Base-by-base conservation (phyloP, 2,329 filamentous ascomycete species). In the Fusarium sp. region DNA sequence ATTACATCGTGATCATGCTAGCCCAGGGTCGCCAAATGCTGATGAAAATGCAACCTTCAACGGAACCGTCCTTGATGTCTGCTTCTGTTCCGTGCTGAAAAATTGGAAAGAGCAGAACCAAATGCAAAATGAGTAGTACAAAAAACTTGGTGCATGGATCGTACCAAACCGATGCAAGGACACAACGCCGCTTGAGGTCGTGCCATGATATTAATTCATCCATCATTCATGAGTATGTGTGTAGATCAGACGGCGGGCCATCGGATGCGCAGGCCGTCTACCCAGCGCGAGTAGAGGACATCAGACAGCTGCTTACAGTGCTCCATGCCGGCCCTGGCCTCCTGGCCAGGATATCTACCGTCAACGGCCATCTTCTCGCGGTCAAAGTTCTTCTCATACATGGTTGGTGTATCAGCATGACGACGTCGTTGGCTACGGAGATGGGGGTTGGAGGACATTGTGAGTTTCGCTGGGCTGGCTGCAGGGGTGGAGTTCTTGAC, bases 221-320 rank as follows among this genome's bases (percentile, higher is more conserved):
- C 26, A 48, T 40, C 15, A 22, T 33, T 15, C 20, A 37, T 37
- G 15, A 39, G 22, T 10, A 20, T 17, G 15, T 24, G 32, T 17
- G 28, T 30, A 26, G 19, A 43, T 75, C 48, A 78, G 26, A 78
- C 73, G 28, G 80, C 81, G 4, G 85, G 84, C 91, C 91, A 94
- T 56, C 91, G 84, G 55, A 87, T 85, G 67, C 90, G 89, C 72
- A 98, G 82, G 3, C 93, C 94, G 60, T 96, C 92, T 4, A 90
- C 89, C 96, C 96, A 99, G 43, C 95, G 88, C 17, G 90, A 89
- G 80, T 97, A 98, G 20, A 99, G 86, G 20, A 97, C 92, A 77
- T 97, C 94, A 2, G 92, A 93, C 37, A 98, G 84, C 76, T 97
- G 89, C 75, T 93, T 93, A 69, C 91, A 92, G 79, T 97, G 95